Conservation (phyloP, 2,329 filamentous ascomycete genomes). For the Thelonectria olida region DNA sequence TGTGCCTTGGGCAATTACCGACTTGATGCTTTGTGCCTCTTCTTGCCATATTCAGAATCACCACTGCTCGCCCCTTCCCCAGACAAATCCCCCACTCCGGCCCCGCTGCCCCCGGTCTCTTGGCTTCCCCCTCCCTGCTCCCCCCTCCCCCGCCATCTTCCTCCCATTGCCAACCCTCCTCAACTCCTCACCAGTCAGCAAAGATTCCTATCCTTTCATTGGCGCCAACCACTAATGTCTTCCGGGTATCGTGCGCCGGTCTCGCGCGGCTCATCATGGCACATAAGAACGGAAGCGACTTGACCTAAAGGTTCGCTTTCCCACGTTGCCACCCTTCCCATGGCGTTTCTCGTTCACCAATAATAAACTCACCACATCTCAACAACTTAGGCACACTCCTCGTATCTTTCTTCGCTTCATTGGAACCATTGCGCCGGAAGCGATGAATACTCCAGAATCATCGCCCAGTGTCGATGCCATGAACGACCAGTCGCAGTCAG, state of each 20-base stretch:
- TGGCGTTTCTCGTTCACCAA: neutral
- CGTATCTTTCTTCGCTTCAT: neutral
- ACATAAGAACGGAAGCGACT: neutral
- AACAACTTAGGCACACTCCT: neutral
- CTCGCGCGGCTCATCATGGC: slow-evolving; percentile 18
- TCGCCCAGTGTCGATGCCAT: slow-evolving; percentile 13
- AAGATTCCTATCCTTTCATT: neutral
- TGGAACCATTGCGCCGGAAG: neutral
- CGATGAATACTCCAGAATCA: slow-evolving; percentile 16
- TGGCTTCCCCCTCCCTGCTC: neutral
- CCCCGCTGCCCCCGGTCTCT: slow-evolving; percentile 14
- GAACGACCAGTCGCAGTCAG: slow-evolving; percentile 4
- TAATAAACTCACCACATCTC: neutral
- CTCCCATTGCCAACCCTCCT: neutral
- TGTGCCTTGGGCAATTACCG: no score
- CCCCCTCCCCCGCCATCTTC: neutral
- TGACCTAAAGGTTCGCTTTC: neutral
- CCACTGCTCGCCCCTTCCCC: no score
- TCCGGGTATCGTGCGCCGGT: slow-evolving; percentile 8
- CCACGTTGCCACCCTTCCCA: neutral
- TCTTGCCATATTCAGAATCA: no score
- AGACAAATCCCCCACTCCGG: slow-evolving; percentile 12
- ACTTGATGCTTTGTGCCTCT: no score
- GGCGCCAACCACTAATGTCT: neutral
- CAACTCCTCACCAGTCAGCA: neutral